Base-by-base conservation (phyloP, 2,329 filamentous ascomycete species). In the Colletotrichum tamarilloi region DNA sequence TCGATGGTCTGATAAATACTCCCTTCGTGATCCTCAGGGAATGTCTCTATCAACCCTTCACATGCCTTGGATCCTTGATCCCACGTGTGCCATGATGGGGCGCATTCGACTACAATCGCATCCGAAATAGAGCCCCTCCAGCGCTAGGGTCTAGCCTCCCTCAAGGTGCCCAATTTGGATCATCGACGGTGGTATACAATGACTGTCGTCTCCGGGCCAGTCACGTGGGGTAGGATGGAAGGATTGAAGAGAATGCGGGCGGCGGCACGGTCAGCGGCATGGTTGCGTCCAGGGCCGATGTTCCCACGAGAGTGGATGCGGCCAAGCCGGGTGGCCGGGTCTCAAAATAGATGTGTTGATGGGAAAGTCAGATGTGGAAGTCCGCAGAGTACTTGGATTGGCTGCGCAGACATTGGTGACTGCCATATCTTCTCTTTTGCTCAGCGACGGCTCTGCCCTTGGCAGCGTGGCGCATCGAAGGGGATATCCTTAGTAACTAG, bases 1-100 rank as follows among this genome's bases (percentile, higher is more conserved):
- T n/a, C 6, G 38, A 62, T 72, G 57, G 53, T 16, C 57, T 46
- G 65, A 68, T 68, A 68, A 69, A 68, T 42, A 58, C 66, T 52
- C 35, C 52, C 35, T 60, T 64, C 69, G 7, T 63, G 58, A 72
- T 72, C 35, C 28, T 62, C 1, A 63, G 46, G 69, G 52, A 35
- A 49, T 26, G 59, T 30, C 65, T 69, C 63, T 42, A 60, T 8
- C 26, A 19, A 46, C 24, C 59, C 59, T 26, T 64, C 58, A 59
- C 68, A 68, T 72, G 64, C 12, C 52, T 57, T 6, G 32, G 22
- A 53, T 52, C n/a, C 26, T 19, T 16, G 5, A 16, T 58, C 38
- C 11, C 19, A 52, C 42, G 38, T 12, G 24, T 19, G 58, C 58
- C 42, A 55, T 22, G 53, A 9, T 66, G 30, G 30, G 57, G 16